Evolutionary conservation across 352 stramenopile genomes (phyloP), one percentile per base, ranked within the genome.

Genomic region (Phytophthora chlamydospora): DNA sequence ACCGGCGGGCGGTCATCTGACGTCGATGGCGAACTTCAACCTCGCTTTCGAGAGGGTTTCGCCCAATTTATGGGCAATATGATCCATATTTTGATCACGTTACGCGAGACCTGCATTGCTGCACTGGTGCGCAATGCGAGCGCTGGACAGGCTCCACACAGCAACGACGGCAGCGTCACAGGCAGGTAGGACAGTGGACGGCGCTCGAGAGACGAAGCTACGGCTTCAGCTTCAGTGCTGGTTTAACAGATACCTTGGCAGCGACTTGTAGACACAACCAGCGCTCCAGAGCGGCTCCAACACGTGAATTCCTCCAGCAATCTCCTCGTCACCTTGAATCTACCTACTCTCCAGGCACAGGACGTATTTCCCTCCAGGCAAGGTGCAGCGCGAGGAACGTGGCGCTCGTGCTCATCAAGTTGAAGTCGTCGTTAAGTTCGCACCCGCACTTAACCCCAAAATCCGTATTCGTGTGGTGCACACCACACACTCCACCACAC

Each of bases 11-110:
- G 4, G 13, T 39, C 58, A 62, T 67, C 58, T 62, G 35, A 44
- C 46, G 27, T 50, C n/a, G 34, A 50, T 56, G 48, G 38, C 27
- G 50, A 61, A 61, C 64, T 68, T 72, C 64, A 68, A 68, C 29
- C 17, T 54, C 16, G 21, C 27, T 16, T 42, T 16, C 6, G 12
- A 42, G 12, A 21, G n/a, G 12, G 6, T 42, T 42, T 8, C n/a
- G 13, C 24, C 24, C 21, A 24, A 24, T 24, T 24, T 24, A 3
- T 24, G 21, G 21, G 21, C 21, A 24, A n/a, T n/a, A 24, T 24
- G 21, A 24, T 3, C 21, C 21, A 24, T 29, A 29, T 29, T 29
- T 29, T 29, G 24, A 29, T 29, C 24, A 48, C 16, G 36, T 58
- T 56, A 45, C 48, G 47, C 16, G 21, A 24, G 21, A 3, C 21